Evolutionary conservation across 371 early-diverging fungal species (phyloP).

Genomic region (Fennellomyces sp.): DNA sequence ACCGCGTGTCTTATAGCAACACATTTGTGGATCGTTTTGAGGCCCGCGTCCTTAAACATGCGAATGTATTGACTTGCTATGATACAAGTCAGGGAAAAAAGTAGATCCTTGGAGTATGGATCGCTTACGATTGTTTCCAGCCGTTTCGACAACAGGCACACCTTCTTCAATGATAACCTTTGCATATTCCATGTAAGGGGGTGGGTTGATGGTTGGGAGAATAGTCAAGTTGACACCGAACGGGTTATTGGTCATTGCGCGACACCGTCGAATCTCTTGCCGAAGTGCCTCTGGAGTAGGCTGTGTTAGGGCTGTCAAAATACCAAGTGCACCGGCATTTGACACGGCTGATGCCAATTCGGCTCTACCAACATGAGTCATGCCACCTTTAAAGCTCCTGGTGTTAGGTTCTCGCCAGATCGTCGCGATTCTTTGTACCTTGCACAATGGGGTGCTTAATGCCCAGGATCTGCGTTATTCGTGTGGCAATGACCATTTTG

Average conservation of each 20-base stretch:
- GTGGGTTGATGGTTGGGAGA: conserved; percentile 66
- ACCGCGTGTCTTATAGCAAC: conserved; percentile 77
- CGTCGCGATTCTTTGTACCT: conserved; percentile 6
- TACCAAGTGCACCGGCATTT: conserved; percentile 97
- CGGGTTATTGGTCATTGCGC: conserved; percentile 74
- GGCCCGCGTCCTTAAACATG: conserved; percentile 74
- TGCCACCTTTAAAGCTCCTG: conserved; percentile 7
- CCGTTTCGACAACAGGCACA: conserved; percentile 79
- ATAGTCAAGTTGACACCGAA: conserved; percentile 82
- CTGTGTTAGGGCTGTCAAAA: conserved; percentile 87
- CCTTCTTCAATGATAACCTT: conserved; percentile 76
- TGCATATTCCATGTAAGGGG: conserved; percentile 79
- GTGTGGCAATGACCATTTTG: conserved; percentile 59
- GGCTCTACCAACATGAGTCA: conserved; percentile 64
- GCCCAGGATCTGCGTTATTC: conserved; percentile 67
- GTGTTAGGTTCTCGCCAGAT: not conserved
- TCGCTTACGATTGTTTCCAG: conserved; percentile 65
- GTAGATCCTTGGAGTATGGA: too few relatives aligned
- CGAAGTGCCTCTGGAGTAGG: conserved; percentile 82
- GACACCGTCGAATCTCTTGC: conserved; percentile 72
- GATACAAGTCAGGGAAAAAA: not conserved
- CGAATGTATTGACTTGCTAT: conserved; percentile 71
- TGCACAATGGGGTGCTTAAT: conserved; percentile 73
- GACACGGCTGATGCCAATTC: conserved; percentile 89
- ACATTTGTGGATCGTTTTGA: conserved; percentile 78